Base-by-base conservation (phyloP, 176 grass and related monocot species). In the Paspalum notatum region DNA sequence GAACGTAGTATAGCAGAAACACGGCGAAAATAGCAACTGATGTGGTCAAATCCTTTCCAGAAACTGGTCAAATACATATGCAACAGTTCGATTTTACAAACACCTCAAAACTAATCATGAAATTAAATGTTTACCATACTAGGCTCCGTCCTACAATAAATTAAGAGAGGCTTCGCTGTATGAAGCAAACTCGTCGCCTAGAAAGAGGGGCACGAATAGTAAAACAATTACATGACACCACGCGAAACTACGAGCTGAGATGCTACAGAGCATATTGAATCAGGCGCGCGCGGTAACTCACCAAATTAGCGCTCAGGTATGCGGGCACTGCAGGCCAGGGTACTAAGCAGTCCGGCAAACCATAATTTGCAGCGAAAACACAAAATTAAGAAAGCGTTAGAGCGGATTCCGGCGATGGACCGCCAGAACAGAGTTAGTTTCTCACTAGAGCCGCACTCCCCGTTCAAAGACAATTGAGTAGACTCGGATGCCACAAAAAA, bases 41-140 rank as follows among this genome's bases (percentile, higher is more conserved):
- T 21, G 20, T 80, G 57, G 77, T 77, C 81, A 81, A 85, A 76
- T 76, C 71, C n/a, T 75, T 75, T 46, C 24, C 54, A 62, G n/a
- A 68, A 47, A 68, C 24, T 68, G 52, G 38, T 64, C 54, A 89
- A 80, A 76, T 68, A 8, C 62, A 8, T 49, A 76, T 69, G 39
- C 25, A 81, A 71, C 55, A 49, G 76, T 76, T 62, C 15, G 22
- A 70, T 70, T 56, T 71, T 49, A 53, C 38, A 71, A 80, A 85
- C 24, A 21, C 14, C 62, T 69, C 42, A 84, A 51, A 38, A 64
- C 63, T 54, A 21, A 76, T 13, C 40, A 32, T 7, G 7, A 14
- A 40, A 67, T 39, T 45, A 70, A 71, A 24, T 58, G 16, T 37
- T 52, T 57, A 41, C 57, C 49, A 71, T 70, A 50, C 50, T 81